Conservation (phyloP, 1,284 basidiomycete species). For the Ustilago curta region DNA sequence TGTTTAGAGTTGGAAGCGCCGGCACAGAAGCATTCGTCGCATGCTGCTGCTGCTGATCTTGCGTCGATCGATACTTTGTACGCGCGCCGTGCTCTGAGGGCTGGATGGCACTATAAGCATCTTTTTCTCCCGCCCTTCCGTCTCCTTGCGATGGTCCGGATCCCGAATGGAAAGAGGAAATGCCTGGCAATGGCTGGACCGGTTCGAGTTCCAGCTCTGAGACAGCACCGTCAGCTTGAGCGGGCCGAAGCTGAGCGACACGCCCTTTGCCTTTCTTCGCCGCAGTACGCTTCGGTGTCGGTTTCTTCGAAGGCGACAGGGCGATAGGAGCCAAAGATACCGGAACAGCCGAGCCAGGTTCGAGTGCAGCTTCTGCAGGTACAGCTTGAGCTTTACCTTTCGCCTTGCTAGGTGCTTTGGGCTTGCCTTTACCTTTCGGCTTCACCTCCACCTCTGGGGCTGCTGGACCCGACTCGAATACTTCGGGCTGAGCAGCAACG, state of each 20-base stretch:
- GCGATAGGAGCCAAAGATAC: background rate
- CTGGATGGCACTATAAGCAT: background rate
- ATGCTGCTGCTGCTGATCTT: background rate
- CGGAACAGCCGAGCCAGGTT: background rate
- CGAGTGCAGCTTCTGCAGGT: background rate
- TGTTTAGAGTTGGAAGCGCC: background rate
- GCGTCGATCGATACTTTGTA: background rate
- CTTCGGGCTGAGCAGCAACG: background rate
- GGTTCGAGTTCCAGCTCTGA: conserved; percentile 40
- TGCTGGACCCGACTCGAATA: background rate
- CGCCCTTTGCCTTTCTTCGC: conserved; percentile 25
- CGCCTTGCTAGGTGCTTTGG: conserved; percentile 16
- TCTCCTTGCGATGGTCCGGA: background rate
- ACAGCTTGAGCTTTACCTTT: conserved; percentile 8
- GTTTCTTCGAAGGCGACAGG: conserved; percentile 4
- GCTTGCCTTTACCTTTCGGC: conserved; percentile 15
- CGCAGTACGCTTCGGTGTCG: conserved; percentile 9
- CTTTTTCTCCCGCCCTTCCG: background rate
- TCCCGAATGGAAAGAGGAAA: background rate
- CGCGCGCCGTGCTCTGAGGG: background rate
- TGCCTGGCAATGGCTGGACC: background rate
- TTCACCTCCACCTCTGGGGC: conserved; percentile 4
- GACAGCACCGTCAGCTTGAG: conserved; percentile 23
- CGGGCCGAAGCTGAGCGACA: conserved; percentile 22
- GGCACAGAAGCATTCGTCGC: background rate